A percentile compares a stretch with the other conserved stretches of the same genome.
These are phyloP conservation scores for Penicillium concentricum DNA, from an alignment of 2,329 filamentous ascomycete genomes.

Conservation along the genomic window DNA sequence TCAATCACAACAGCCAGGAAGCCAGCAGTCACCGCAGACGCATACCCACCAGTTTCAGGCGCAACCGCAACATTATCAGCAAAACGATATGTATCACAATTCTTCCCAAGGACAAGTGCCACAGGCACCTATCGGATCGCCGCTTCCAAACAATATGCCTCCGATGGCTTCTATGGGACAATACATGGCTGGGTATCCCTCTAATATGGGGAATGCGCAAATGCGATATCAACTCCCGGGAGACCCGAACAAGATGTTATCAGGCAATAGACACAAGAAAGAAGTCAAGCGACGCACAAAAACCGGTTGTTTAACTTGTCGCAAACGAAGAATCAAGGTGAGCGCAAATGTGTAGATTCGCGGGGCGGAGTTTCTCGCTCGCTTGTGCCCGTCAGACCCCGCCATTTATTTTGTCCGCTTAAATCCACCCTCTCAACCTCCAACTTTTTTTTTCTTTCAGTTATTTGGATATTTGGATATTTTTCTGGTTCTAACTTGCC, in stretches of 20 bases:
- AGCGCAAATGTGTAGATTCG: slow-evolving; percentile 20
- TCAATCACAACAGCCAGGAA: slow-evolving; percentile 43
- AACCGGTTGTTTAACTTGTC: slow-evolving; percentile 67
- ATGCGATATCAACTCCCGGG: slow-evolving; percentile 55
- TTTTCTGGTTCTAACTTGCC: slow-evolving; percentile 15
- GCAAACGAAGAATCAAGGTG: slow-evolving; percentile 72
- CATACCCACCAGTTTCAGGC: slow-evolving; percentile 27
- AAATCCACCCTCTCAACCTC: slow-evolving; percentile 15
- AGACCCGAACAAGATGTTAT: slow-evolving; percentile 55
- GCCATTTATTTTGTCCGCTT: slow-evolving; percentile 25
- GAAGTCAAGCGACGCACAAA: slow-evolving; percentile 75
- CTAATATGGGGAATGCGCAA: slow-evolving; percentile 40
- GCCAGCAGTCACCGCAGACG: slow-evolving; percentile 34
- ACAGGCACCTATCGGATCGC: slow-evolving; percentile 51
- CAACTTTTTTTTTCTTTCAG: slow-evolving; percentile 12
- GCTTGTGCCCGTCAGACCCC: slow-evolving; percentile 30
- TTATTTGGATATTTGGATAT: not conserved
- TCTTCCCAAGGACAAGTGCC: slow-evolving; percentile 33
- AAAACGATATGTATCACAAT: slow-evolving; percentile 37
- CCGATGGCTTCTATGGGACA: slow-evolving; percentile 55
- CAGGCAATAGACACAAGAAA: slow-evolving; percentile 63
- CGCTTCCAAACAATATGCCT: slow-evolving; percentile 48
- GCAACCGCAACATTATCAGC: slow-evolving; percentile 29
- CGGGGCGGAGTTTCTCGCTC: slow-evolving; percentile 26
- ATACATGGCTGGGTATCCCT: slow-evolving; percentile 50